Base-by-base conservation (phyloP, 805 yeast genomes). In the Candida taoyuanica region DNA sequence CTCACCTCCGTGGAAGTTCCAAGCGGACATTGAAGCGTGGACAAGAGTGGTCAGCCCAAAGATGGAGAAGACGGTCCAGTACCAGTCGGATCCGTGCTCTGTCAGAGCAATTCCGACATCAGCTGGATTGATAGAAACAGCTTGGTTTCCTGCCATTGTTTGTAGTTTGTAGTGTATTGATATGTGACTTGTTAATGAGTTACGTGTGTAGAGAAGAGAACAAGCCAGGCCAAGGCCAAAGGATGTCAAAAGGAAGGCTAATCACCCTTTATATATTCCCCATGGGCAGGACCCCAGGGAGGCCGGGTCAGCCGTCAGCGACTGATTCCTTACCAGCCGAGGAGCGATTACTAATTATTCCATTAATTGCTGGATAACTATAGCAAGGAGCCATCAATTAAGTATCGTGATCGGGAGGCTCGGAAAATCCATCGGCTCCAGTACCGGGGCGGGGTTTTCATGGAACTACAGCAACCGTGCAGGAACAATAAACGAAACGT, bases 71-170 rank as follows among this genome's bases (percentile, higher is more conserved):
- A 64, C 79, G 1, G 85, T 71, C 84, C 84, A 79, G 47, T 73
- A 65, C 84, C 83, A 79, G 55, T 74, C 74, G 7, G 83, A 76
- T 55, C 86, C 85, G 49, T 72, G 75, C 12, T 53, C 44, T 11
- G 82, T 77, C 24, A 79, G 43, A 39, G 70, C 71, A 52, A 76
- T 68, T 45, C 75, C 81, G 35, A 68, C 58, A 15, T 56, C 60
- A 5, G 62, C 44, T 11, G 48, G 32, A 36, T 53, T 53, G 25
- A 46, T 31, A 9, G 28, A n/a, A 31, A 43, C 35, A 42, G 53
- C 53, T 33, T 49, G 36, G 28, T 49, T 49, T 25, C 53, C 53
- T n/a, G 46, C 46, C 52, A 46, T 36, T 20, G 32, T 38, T 16
- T 20, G 12, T 7, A 8, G 12, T 7, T 21, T 25, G 28, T 12